Evolutionary conservation across 192 early-diverging fungal genomes (phyloP).

Genomic region (Rhizophagus clarus): DNA sequence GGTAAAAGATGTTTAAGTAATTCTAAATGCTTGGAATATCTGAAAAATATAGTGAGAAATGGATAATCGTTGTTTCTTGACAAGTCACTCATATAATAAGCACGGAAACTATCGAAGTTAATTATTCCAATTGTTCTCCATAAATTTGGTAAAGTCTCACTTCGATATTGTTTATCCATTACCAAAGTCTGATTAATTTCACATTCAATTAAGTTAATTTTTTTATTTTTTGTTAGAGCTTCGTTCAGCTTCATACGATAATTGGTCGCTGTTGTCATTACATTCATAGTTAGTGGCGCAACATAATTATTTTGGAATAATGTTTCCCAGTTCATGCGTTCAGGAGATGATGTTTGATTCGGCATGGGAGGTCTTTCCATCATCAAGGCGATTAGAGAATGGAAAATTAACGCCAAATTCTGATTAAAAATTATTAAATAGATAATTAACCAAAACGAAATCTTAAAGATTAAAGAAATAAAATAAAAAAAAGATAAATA

Average conservation of each 20-base stretch:
- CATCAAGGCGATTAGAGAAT: not conserved
- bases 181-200: slow-evolving; percentile 1
- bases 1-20: too few relatives aligned
- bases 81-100: too few relatives aligned
- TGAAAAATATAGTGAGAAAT: too few relatives aligned
- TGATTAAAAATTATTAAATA: too few relatives aligned
- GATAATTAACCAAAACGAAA: too few relatives aligned
- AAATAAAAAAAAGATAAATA: too few relatives aligned
- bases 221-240: not conserved
- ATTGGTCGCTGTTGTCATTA: not conserved
- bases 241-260: not conserved
- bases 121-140: too few relatives aligned
- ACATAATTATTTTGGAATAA: slow-evolving; percentile 7
- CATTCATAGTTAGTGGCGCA: slow-evolving; percentile 3
- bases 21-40: too few relatives aligned
- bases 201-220: not conserved
- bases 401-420: slow-evolving; percentile 21
- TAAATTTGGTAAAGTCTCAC: too few relatives aligned
- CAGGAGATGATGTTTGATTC: not conserved
- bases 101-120: too few relatives aligned
- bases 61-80: too few relatives aligned
- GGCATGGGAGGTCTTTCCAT: not conserved
- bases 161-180: not conserved
- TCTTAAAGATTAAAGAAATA: too few relatives aligned
- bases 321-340: slow-evolving; percentile 18